Conservation (phyloP, 495 filamentous ascomycete species). For the Penicillium bovifimosum region DNA sequence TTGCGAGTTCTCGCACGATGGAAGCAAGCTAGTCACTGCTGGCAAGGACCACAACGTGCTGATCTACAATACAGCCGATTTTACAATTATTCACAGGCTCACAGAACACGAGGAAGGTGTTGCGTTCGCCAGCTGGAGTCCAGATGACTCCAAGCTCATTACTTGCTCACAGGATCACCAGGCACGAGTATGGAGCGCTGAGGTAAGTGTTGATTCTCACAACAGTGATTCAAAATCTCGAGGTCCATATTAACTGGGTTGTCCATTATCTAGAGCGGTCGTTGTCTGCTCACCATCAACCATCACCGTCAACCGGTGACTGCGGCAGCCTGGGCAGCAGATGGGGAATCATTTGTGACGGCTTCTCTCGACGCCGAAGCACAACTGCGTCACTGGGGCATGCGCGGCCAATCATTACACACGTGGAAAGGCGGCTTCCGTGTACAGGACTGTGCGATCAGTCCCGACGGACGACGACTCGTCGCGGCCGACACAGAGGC, state of each 20-base stretch:
- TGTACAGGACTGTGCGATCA: slow-evolving; percentile 78
- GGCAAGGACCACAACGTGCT: slow-evolving; percentile 67
- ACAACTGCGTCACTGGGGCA: slow-evolving; percentile 62
- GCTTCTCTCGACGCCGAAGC: slow-evolving; percentile 66
- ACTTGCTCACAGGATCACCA: slow-evolving; percentile 71
- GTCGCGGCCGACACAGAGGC: slow-evolving; percentile 68
- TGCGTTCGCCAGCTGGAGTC: slow-evolving; percentile 81
- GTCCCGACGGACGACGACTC: slow-evolving; percentile 69
- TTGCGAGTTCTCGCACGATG: slow-evolving; percentile 85
- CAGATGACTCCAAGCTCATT: slow-evolving; percentile 78
- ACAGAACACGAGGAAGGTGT: slow-evolving; percentile 61
- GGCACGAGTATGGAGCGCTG: slow-evolving; percentile 73
- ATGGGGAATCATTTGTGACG: slow-evolving; percentile 73
- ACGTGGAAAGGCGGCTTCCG: slow-evolving; percentile 65
- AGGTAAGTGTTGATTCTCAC: slow-evolving; percentile 45
- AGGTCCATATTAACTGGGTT: slow-evolving; percentile 8
- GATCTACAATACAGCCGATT: slow-evolving; percentile 75
- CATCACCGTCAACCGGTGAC: slow-evolving; percentile 77
- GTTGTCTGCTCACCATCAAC: slow-evolving; percentile 55
- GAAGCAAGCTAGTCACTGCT: slow-evolving; percentile 74
- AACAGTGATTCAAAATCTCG: background rate
- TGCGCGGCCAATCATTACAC: slow-evolving; percentile 50
- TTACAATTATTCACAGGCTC: slow-evolving; percentile 59
- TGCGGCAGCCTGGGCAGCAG: slow-evolving; percentile 76
- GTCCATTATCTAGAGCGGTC: slow-evolving; percentile 55